Conservation (phyloP, 345 rosid genomes). For the Citrus hindsii region DNA sequence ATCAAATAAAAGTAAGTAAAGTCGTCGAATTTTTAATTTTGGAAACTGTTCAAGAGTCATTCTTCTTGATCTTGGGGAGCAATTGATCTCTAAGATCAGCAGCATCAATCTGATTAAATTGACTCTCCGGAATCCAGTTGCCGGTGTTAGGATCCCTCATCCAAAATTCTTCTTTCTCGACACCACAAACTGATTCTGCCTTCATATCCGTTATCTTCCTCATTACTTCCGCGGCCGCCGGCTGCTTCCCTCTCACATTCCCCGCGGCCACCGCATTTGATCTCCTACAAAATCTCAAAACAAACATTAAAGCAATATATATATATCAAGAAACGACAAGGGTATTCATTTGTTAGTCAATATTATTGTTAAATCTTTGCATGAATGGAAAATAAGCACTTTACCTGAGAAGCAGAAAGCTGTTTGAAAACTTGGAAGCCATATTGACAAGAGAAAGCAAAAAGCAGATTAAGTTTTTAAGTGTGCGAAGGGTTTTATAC, state of each 20-base stretch:
- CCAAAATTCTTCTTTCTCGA: slow-evolving; percentile 29
- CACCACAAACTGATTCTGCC: neutral
- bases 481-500: neutral
- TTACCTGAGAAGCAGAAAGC: slow-evolving; percentile 21
- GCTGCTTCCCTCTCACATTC: slow-evolving; percentile 4
- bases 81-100: slow-evolving; percentile 35
- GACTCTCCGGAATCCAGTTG: slow-evolving; percentile 51
- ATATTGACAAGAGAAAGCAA: neutral
- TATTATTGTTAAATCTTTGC: too few relatives aligned
- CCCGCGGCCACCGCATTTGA: slow-evolving; percentile 16
- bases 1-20: neutral
- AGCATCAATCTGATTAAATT: slow-evolving; percentile 31
- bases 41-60: neutral
- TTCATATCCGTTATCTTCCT: slow-evolving; percentile 12
- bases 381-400: neutral
- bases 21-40: neutral
- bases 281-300: slow-evolving; percentile 13
- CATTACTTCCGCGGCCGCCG: neutral
- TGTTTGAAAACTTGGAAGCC: slow-evolving; percentile 18
- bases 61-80: slow-evolving; percentile 18
- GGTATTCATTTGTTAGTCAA: too few relatives aligned
- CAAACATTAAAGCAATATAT: neutral
- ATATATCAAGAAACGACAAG: too few relatives aligned
- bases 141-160: slow-evolving; percentile 55
- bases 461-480: neutral